phyloP scores from a whole-genome alignment of 2,329 filamentous ascomycete species.

The Pseudogymnoascus sp. region DNA sequence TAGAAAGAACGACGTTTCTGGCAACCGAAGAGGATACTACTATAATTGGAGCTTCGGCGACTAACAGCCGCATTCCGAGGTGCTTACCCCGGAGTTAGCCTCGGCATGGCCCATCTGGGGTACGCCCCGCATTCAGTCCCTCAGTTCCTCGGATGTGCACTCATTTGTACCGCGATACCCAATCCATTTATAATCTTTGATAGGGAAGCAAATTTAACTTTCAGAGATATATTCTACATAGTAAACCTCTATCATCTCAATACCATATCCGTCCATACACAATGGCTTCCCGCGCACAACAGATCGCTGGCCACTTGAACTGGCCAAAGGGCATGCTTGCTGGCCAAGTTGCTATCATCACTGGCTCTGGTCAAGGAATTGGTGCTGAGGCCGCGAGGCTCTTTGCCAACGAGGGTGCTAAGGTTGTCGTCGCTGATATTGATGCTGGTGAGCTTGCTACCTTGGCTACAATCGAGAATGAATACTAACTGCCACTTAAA shows the following conservation, averaged over 20 bases:
- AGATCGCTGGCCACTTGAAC: conserved; percentile 72
- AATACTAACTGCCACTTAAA: conserved; percentile 28
- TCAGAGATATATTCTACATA: neutral
- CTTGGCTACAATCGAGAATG: conserved; percentile 9
- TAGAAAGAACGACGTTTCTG: neutral
- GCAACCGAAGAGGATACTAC: neutral
- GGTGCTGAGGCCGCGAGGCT: conserved; percentile 74
- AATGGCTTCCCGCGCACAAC: conserved; percentile 47
- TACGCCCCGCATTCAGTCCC: neutral
- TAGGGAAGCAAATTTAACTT: neutral
- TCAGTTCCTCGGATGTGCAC: neutral
- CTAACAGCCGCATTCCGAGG: conserved; percentile 3
- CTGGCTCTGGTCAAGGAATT: conserved; percentile 78
- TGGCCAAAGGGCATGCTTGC: conserved; percentile 71
- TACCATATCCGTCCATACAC: neutral
- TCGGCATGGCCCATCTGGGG: conserved; percentile 2
- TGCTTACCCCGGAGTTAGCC: neutral
- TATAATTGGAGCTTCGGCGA: conserved; percentile 6
- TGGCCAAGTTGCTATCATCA: conserved; percentile 80
- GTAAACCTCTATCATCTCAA: neutral
- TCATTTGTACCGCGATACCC: neutral
- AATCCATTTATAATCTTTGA: neutral
- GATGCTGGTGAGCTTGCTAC: conserved; percentile 48
- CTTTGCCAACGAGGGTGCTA: conserved; percentile 82
- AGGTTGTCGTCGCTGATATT: conserved; percentile 76